Evolutionary conservation across 2,329 filamentous ascomycete genomes (phyloP), one percentile per base, ranked within the genome.

Genomic region (Onygenales sp.): DNA sequence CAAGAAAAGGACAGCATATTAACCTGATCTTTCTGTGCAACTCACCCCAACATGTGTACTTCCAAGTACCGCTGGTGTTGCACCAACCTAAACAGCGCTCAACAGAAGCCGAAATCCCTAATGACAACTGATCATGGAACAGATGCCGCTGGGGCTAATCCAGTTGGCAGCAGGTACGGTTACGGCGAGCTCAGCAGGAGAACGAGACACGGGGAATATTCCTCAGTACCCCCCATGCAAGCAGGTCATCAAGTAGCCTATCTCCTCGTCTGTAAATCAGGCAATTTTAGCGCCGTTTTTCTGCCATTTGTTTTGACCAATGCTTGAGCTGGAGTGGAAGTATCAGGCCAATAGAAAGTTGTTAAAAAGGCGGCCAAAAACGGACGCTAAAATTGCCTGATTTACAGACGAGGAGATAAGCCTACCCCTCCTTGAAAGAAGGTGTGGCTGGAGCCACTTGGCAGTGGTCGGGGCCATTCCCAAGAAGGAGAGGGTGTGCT

Each of bases 401-500:
- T 17, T 17, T 17, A 17, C 14, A 17, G 14, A 17, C 14, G 14
- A 17, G 14, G 14, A 17, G 2, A 48, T 13, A 48, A 40, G 21
- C 36, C 47, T 6, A 42, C 17, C 43, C 9, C 46, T 14, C 31
- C 46, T 14, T 10, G 6, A 49, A 14, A 32, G 46, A 49, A n/a
- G 43, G 21, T 43, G 31, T 43, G 39, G 49, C 27, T 43, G 49
- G 49, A 43, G 39, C 39, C 37, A 50, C 42, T 44, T 45, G 44
- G 44, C 40, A 46, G n/a, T 10, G 27, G 44, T 32, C 44, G 42
- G 34, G 42, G 54, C 34, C 45, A 48, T 42, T 8, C 8, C 27
- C 21, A 6, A 40, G 36, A 13, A 32, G n/a, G 47, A 40, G 32
- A 49, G 14, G 46, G 39, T 40, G 14, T 11, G 27, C 47, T 27